These are phyloP conservation scores for Kodamaea kaohsiungensis DNA, from an alignment of 805 yeast genomes.

Conservation along the genomic window DNA sequence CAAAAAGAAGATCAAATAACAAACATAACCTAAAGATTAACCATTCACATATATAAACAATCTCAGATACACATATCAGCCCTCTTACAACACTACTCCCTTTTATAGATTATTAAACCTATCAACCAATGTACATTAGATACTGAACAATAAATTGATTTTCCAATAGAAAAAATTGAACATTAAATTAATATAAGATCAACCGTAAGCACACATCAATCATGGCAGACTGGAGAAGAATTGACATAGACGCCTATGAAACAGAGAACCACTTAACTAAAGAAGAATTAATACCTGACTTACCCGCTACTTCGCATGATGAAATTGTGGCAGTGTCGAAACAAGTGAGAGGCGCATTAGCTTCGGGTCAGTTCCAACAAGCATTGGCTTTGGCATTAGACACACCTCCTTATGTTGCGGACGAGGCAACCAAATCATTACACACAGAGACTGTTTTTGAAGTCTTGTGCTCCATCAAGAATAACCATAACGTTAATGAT, in stretches of 20 bases:
- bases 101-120: not conserved
- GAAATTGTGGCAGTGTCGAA: constrained; percentile 58
- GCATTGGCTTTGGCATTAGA: constrained; percentile 67
- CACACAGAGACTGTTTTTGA: constrained; percentile 59
- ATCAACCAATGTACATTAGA: not conserved
- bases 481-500: constrained; percentile 66
- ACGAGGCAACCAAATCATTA: constrained; percentile 50
- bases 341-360: constrained; percentile 60
- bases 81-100: not conserved
- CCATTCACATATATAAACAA: too few relatives aligned
- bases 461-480: constrained; percentile 51
- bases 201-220: not conserved
- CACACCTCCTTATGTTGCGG: constrained; percentile 83
- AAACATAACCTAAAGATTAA: too few relatives aligned
- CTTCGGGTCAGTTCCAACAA: constrained; percentile 69
- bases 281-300: constrained; percentile 61
- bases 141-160: not conserved
- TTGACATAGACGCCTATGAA: constrained; percentile 89
- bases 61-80: not conserved
- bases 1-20: too few relatives aligned
- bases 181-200: not conserved
- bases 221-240: constrained; percentile 88
- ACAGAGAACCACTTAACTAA: constrained; percentile 71
- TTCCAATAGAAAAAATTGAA: not conserved
- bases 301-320: constrained; percentile 41